A percentile compares a stretch with the other conserved stretches of the same genome.
Evolutionary conservation across 2,329 filamentous ascomycete species (phyloP).

Genomic region (Colletotrichum eleusines): DNA sequence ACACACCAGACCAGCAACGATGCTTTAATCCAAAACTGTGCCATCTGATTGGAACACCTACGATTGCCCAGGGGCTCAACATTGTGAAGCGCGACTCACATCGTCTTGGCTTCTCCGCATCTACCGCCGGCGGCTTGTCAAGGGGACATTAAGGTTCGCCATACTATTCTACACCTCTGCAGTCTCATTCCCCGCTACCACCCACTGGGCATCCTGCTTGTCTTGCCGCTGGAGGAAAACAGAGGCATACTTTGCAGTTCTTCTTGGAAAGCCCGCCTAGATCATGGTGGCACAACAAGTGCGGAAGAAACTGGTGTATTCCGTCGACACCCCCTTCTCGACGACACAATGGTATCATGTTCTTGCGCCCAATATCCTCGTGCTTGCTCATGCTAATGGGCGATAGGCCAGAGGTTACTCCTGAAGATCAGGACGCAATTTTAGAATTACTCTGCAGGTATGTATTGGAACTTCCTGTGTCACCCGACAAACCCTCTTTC

Average conservation of each 20-base stretch:
- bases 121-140: not conserved
- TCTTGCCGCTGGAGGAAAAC: not conserved
- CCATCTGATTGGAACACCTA: not conserved
- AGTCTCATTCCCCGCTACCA: not conserved
- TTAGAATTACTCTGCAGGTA: constrained; percentile 77
- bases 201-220: not conserved
- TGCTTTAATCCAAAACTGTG: not conserved
- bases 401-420: constrained; percentile 70
- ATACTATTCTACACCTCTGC: constrained; percentile 1
- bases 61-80: not conserved
- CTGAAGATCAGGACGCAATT: constrained; percentile 72
- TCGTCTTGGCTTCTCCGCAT: not conserved
- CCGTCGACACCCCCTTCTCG: constrained; percentile 75
- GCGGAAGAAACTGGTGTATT: constrained; percentile 69
- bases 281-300: constrained; percentile 16
- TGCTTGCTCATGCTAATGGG: constrained; percentile 6
- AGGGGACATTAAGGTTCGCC: too few relatives aligned
- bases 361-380: not conserved
- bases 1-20: not conserved
- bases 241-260: not conserved
- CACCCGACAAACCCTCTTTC: not conserved
- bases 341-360: constrained; percentile 66
- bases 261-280: not conserved
- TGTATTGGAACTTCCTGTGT: constrained; percentile 1
- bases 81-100: not conserved